Evolutionary conservation across 169 alveolate genomes (phyloP), one percentile per base, ranked within the genome.

Genomic region (Plasmodium relictum): DNA sequence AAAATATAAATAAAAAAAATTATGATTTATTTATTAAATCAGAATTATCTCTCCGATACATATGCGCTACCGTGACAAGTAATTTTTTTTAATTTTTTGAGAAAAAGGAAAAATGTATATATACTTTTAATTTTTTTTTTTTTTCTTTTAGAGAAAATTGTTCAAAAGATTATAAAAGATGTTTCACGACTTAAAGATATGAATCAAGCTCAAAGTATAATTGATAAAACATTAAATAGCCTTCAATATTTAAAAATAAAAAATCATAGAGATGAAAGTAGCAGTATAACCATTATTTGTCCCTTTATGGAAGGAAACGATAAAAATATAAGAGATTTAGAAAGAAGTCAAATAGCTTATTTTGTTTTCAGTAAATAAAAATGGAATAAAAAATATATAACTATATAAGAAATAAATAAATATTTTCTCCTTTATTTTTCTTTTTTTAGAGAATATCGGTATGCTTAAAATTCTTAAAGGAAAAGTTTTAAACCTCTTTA

Each of bases 231-330:
- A 20, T 41, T 76, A 39, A 45, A 76, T 54, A 76, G 89, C 18
- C 31, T 76, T 6, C 89, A 76, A 37, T 76, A 76, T n/a, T 39
- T 76, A 56, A 76, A 76, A 50, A 76, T 76, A 26, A 61, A 74
- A 48, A 76, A 76, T 54, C 31, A 76, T 42, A 45, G 39, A 24
- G 89, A 76, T 45, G 44, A 62, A 20, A 66, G 63, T 7, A 76
- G 89, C 24, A 63, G 76, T 42, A 22, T 68, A 12, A 76, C 65
- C 20, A 50, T 76, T 10, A n/a, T 76, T 9, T 76, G 89, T 48
- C 89, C 89, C 12, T 76, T 76, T 39, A 76, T 76, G 89, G 78
- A 76, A 48, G 89, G 58, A 26, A 76, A 62, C 54, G 89, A 76
- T 48, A 76, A 76, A 20, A 39, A 61, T 2, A 76, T 76, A 10